Evolutionary conservation across 371 early-diverging fungal species (phyloP).

Genomic region (Circinella umbellata): DNA sequence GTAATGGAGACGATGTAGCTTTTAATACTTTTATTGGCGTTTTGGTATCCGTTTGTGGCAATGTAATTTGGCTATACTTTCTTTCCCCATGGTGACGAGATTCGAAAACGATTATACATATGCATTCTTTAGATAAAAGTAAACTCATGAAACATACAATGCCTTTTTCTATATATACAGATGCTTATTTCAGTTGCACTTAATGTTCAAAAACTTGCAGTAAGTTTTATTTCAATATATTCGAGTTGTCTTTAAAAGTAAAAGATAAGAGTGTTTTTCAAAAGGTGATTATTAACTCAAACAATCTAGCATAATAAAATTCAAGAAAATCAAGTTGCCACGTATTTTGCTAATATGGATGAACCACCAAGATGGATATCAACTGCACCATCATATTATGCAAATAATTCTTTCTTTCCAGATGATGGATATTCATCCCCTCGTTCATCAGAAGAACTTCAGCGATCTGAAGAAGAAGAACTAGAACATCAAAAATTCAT

Average conservation of each 20-base stretch:
- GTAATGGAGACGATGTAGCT: conserved; percentile 26
- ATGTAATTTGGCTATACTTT: conserved; percentile 43
- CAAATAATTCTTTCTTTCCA: conserved; percentile 40
- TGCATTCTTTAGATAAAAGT: too few species aligned
- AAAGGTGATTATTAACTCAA: not conserved
- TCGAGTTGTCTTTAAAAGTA: conserved; percentile 6
- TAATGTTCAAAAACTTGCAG: conserved; percentile 73
- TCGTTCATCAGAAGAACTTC: conserved; percentile 45
- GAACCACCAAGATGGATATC: conserved; percentile 51
- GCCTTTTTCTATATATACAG: not conserved
- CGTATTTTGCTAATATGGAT: conserved; percentile 53
- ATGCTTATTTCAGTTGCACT: conserved; percentile 67
- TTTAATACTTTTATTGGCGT: conserved; percentile 69
- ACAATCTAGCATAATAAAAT: conserved; percentile 48
- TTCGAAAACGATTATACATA: not conserved
- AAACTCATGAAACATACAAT: too few species aligned
- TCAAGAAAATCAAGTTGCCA: conserved; percentile 47
- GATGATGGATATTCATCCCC: conserved; percentile 59
- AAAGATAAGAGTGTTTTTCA: conserved; percentile 22
- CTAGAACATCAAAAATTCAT: conserved; percentile 43
- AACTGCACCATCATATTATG: conserved; percentile 23
- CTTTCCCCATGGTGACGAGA: too few species aligned
- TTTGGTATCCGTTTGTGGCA: conserved; percentile 64
- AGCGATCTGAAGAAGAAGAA: conserved; percentile 31
- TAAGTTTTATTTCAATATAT: conserved; percentile 35